Percentiles rank a stretch among this genome's conserved stretches.
phyloP scores from a whole-genome alignment of 306 rosid species.

The Ormosia emarginata region DNA sequence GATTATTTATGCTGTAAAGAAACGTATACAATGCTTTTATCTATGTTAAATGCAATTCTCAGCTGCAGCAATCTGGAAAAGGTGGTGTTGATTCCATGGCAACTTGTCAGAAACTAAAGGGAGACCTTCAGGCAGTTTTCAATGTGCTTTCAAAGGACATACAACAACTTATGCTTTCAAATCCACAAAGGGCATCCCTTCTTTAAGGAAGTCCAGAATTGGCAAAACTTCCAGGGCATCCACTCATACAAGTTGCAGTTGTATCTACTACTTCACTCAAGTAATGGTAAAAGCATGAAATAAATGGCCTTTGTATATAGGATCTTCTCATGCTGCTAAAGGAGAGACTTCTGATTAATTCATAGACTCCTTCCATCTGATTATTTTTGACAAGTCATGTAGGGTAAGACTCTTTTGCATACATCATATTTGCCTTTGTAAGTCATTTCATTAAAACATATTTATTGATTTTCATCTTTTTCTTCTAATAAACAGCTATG shows the following conservation, averaged over 20 bases:
- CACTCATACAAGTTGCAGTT: conserved; percentile 32
- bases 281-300: conserved; percentile 37
- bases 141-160: conserved; percentile 70
- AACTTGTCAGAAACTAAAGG: conserved; percentile 51
- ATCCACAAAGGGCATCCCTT: conserved; percentile 75
- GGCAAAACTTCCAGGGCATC: conserved; percentile 48
- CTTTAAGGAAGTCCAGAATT: conserved; percentile 47
- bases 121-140: conserved; percentile 63
- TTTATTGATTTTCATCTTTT: conserved; percentile 10
- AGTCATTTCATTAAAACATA: not conserved
- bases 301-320: conserved; percentile 8
- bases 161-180: conserved; percentile 78
- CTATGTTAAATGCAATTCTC: conserved; percentile 29
- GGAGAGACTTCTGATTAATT: conserved; percentile 21
- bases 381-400: not conserved
- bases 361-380: conserved; percentile 22
- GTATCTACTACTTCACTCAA: conserved; percentile 40
- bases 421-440: conserved; percentile 10
- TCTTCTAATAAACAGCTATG: conserved; percentile 20
- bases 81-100: conserved; percentile 38
- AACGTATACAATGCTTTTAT: conserved; percentile 21
- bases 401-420: conserved; percentile 8
- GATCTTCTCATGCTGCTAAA: conserved; percentile 24
- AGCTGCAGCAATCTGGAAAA: conserved; percentile 67
- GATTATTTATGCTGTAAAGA: conserved; percentile 10